phyloP scores from a whole-genome alignment of 2,329 filamentous ascomycete genomes.

The Huntiella bhutanensis region DNA sequence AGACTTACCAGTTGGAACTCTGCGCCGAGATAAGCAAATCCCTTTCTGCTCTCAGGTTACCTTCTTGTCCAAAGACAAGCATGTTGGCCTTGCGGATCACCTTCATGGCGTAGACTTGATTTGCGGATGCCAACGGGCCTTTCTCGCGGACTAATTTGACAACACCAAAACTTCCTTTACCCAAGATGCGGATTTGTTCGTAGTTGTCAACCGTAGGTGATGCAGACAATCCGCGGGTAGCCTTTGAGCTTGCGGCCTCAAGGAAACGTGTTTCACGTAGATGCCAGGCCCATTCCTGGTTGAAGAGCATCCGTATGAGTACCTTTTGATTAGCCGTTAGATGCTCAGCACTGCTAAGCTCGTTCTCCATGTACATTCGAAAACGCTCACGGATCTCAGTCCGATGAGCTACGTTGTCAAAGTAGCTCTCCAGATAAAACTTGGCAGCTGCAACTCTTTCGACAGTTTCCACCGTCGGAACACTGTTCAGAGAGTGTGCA shows the following conservation, averaged over 20 bases:
- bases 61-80: conserved; percentile 80
- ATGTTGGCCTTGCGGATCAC: conserved; percentile 88
- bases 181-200: conserved; percentile 62
- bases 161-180: conserved; percentile 87
- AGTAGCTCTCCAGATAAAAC: conserved; percentile 70
- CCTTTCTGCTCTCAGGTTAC: conserved; percentile 73
- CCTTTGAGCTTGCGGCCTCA: conserved; percentile 35
- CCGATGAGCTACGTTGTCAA: conserved; percentile 45
- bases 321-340: conserved; percentile 36
- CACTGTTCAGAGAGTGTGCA: background rate
- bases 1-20: conserved; percentile 53
- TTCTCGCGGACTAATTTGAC: conserved; percentile 64
- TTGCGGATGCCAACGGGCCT: conserved; percentile 15
- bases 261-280: conserved; percentile 54
- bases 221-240: conserved; percentile 16
- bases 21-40: conserved; percentile 83
- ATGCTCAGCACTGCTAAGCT: conserved; percentile 35
- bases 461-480: conserved; percentile 35
- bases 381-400: conserved; percentile 19
- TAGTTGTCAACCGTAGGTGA: conserved; percentile 31
- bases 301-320: conserved; percentile 38
- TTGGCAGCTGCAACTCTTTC: conserved; percentile 68
- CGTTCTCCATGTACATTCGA: conserved; percentile 21
- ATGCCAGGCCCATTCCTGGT: conserved; percentile 49
- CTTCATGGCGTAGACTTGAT: conserved; percentile 81